Evolutionary conservation across 225 moss, liverwort and hornwort genomes (phyloP).

Genomic region (Sphagnum contortum): DNA sequence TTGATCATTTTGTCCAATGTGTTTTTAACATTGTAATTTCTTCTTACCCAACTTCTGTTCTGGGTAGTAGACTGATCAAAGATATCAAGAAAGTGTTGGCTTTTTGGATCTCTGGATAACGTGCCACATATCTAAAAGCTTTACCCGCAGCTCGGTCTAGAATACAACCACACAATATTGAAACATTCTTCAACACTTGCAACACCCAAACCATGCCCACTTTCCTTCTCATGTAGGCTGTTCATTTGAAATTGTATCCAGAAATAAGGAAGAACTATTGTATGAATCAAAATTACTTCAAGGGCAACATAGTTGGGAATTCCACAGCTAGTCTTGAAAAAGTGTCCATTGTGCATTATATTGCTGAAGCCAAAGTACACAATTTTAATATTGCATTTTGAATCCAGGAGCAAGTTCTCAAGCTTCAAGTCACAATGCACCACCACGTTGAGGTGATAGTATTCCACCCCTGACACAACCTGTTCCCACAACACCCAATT

Average conservation of each 20-base stretch:
- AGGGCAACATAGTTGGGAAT: conserved; percentile 51
- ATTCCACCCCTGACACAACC: conserved; percentile 57
- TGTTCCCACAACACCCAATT: conserved; percentile 1
- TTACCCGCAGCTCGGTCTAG: conserved; percentile 35
- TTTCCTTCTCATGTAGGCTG: conserved; percentile 5
- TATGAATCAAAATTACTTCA: conserved; percentile 17
- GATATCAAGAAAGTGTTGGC: no score
- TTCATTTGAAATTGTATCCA: conserved; percentile 8
- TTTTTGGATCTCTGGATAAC: no score
- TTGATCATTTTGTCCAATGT: no score
- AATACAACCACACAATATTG: conserved; percentile 33
- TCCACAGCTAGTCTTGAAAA: conserved; percentile 59
- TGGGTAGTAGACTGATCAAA: no score
- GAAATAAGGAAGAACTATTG: conserved; percentile 1
- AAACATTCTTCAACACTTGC: conserved; percentile 19
- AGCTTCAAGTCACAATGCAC: conserved; percentile 53
- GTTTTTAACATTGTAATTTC: no score
- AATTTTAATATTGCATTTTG: conserved; percentile 39
- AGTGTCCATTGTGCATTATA: conserved; percentile 48
- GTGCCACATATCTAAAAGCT: conserved; percentile 15
- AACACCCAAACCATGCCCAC: not conserved
- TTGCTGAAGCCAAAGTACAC: conserved; percentile 53
- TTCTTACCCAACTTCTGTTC: no score
- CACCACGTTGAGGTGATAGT: conserved; percentile 49
- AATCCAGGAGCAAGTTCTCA: conserved; percentile 44